Evolutionary conservation across 2,329 filamentous ascomycete genomes (phyloP).

Genomic region (Decorospora gaudefroyi): DNA sequence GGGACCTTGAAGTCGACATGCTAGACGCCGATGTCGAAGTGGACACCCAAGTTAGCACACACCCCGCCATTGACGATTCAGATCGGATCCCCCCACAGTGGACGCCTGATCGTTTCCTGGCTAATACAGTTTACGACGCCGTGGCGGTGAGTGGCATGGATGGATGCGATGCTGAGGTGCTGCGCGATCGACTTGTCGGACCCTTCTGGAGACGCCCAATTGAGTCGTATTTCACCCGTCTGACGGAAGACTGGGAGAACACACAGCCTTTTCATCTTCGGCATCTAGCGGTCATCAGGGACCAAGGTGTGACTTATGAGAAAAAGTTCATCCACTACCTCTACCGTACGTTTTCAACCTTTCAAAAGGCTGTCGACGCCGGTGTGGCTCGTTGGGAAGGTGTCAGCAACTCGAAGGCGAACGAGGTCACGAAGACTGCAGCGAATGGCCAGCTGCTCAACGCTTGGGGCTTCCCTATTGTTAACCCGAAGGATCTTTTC

Average conservation of each 20-base stretch:
- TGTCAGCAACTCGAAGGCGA: slow-evolving; percentile 47
- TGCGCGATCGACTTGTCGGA: slow-evolving; percentile 51
- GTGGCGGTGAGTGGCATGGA: slow-evolving; percentile 53
- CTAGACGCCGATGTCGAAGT: slow-evolving; percentile 25
- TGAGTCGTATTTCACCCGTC: slow-evolving; percentile 57
- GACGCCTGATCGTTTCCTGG: slow-evolving; percentile 58
- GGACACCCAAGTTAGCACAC: slow-evolving; percentile 23
- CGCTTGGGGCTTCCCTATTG: slow-evolving; percentile 38
- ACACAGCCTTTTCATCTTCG: slow-evolving; percentile 63
- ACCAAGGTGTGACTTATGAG: slow-evolving; percentile 56
- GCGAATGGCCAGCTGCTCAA: slow-evolving; percentile 19
- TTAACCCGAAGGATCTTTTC: slow-evolving; percentile 28
- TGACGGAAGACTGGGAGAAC: slow-evolving; percentile 61
- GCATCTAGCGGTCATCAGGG: slow-evolving; percentile 61
- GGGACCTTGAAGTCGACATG: slow-evolving; percentile 41
- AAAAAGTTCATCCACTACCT: slow-evolving; percentile 54
- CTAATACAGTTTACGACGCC: slow-evolving; percentile 59
- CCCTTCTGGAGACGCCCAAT: slow-evolving; percentile 59
- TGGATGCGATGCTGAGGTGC: slow-evolving; percentile 57
- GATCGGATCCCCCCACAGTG: slow-evolving; percentile 56
- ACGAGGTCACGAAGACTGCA: slow-evolving; percentile 23
- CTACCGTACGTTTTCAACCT: slow-evolving; percentile 60
- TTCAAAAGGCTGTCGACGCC: slow-evolving; percentile 57
- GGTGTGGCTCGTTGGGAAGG: slow-evolving; percentile 59
- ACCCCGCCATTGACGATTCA: slow-evolving; percentile 22